Percentiles rank a stretch among this genome's conserved stretches.
These are phyloP conservation scores for Daldinia caldariorum DNA, from an alignment of 495 filamentous ascomycete species.

Conservation along the genomic window DNA sequence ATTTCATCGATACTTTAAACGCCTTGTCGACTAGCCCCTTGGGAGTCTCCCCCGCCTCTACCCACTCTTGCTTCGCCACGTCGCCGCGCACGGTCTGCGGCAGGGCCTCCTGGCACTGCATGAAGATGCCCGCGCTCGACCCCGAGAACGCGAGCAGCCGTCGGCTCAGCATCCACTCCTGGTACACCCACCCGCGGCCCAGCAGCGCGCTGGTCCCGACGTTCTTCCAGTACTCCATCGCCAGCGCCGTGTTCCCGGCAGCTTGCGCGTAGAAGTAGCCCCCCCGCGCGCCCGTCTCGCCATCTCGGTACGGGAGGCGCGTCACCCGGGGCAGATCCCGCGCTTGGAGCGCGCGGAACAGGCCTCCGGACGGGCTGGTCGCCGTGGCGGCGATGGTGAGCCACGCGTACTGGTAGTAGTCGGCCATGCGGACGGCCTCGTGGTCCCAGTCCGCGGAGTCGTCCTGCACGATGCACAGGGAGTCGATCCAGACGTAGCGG, in stretches of 20 bases:
- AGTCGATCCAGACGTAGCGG: not conserved
- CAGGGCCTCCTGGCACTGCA: not conserved
- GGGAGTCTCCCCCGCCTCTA: not conserved
- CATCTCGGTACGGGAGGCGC: too few relatives aligned
- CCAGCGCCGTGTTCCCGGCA: not conserved
- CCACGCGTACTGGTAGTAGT: constrained; percentile 1
- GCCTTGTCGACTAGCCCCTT: not conserved
- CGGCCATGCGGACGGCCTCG: not conserved
- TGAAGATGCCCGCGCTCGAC: not conserved
- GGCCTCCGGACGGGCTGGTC: not conserved
- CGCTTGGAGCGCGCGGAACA: not conserved
- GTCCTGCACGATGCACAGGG: not conserved
- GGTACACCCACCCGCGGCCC: not conserved
- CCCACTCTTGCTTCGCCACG: not conserved
- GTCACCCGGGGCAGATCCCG: too few relatives aligned
- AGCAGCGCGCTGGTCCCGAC: not conserved
- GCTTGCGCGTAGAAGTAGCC: too few relatives aligned
- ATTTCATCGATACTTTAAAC: too few relatives aligned
- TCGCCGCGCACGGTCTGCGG: not conserved
- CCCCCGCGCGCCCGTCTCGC: too few relatives aligned
- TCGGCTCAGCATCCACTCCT: not conserved
- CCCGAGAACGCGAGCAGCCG: not conserved
- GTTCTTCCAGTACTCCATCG: not conserved
- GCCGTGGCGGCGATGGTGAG: not conserved
- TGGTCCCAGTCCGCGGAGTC: not conserved